Base-by-base conservation (phyloP, 495 filamentous ascomycete genomes). In the Platismatia glauca region DNA sequence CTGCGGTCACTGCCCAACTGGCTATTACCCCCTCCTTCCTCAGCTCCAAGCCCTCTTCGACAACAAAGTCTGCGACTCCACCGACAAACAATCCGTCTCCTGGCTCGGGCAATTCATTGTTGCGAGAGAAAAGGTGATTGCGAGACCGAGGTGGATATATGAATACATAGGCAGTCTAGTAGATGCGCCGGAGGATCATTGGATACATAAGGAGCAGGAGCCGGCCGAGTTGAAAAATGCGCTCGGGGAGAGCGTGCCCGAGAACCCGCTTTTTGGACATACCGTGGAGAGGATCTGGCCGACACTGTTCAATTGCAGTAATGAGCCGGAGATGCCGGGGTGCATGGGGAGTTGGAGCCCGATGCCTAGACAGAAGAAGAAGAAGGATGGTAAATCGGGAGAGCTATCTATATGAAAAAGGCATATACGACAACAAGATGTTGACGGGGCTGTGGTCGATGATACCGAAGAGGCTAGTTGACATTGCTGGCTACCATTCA, bases 231-330 rank as follows among this genome's bases (percentile, higher is more conserved):
- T 64, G 13, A 61, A 55, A 18, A 3, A 55, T 55, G 13, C 29
- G 18, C 38, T 43, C 18, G 56, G 56, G 27, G 59, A 16, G 29
- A 64, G 61, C 53, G n/a, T n/a, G 37, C 55, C 61, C 3, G 55
- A 64, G 7, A 52, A 59, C 33, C 61, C 61, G 20, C 61, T 64
- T 4, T 64, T 64, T 59, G 46, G 44, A 24, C 53, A 64, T 8
- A 64, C 61, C 0, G 29, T 64, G 12, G 61, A 64, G 41, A 64
- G 61, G 61, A 24, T 58, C 29, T 64, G 61, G 61, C 57, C 55
- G 34, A 55, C 31, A 29, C 44, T 64, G 11, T 64, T 64, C 33
- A 57, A 43, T 7, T 64, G 61, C 52, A 33, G 29, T 2, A 53
- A 53, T 33, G 50, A 53, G 29, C 50, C 50, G 29, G 50, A 53